Evolutionary conservation across 352 stramenopile genomes (phyloP).

Genomic region (Phytophthora aleatoria): DNA sequence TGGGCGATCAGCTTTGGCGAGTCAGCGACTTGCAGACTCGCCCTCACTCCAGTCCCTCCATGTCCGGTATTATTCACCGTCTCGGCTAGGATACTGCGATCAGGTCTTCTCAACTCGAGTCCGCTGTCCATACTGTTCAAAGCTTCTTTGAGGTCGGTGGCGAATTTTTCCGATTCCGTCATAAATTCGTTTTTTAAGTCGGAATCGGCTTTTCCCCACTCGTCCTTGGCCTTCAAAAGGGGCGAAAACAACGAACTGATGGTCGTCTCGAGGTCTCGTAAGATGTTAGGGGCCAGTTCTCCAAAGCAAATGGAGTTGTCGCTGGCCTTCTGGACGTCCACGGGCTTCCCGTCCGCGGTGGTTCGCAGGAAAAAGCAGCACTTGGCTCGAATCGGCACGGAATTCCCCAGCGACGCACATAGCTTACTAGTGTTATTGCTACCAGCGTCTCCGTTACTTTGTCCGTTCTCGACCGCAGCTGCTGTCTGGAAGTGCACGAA

Average conservation of each 20-base stretch:
- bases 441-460: slow-evolving; percentile 1
- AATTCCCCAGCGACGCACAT: slow-evolving; percentile 69
- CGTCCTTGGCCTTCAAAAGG: slow-evolving; percentile 92
- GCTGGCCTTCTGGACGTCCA: slow-evolving; percentile 75
- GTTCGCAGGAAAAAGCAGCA: slow-evolving; percentile 87
- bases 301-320: slow-evolving; percentile 85
- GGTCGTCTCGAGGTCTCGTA: slow-evolving; percentile 80
- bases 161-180: slow-evolving; percentile 95
- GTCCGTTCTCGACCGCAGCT: slow-evolving; percentile 13
- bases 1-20: slow-evolving; percentile 92
- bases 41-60: slow-evolving; percentile 44
- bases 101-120: slow-evolving; percentile 90
- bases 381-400: slow-evolving; percentile 74
- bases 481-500: slow-evolving; percentile 75
- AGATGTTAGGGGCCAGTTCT: slow-evolving; percentile 84
- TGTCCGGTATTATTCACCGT: slow-evolving; percentile 48
- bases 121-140: slow-evolving; percentile 96
- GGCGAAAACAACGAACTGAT: slow-evolving; percentile 90
- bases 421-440: slow-evolving; percentile 56
- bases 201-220: slow-evolving; percentile 95
- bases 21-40: slow-evolving; percentile 73
- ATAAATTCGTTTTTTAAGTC: slow-evolving; percentile 94
- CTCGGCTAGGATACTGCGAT: slow-evolving; percentile 76
- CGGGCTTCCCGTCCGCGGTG: slow-evolving; percentile 68
- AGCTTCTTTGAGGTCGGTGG: slow-evolving; percentile 93